Base-by-base conservation (phyloP, 2,329 filamentous ascomycete genomes). In the Colletotrichum sp. region DNA sequence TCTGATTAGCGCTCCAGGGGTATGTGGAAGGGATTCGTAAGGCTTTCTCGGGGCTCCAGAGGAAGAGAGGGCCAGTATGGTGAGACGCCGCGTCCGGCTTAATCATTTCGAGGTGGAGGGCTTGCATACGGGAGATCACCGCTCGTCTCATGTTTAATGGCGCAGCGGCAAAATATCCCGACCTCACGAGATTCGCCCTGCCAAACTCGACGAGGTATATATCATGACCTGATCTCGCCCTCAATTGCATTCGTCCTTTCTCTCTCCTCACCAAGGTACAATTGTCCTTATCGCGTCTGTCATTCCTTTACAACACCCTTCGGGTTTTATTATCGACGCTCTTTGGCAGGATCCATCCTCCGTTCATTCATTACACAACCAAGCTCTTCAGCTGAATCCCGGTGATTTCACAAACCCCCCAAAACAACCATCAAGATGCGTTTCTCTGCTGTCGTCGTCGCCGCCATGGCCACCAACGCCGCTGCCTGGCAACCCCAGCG, bases 41-140 rank as follows among this genome's bases (percentile, higher is more conserved):
- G 55, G 32, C 67, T 21, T 49, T 49, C 24, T 36, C 49, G 39
- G 39, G n/a, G 32, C 44, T 68, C 65, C 39, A 68, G 65, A 68
- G 30, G n/a, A 55, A 62, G 36, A 30, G 16, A 57, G 21, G 13
- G 49, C 39, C 55, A 44, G 18, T 21, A 57, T 68, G 57, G 39
- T 64, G 55, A 76, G 73, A 76, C 73, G 49, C 44, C 64, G 52
- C 71, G 16, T 49, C 44, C 39, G 28, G 15, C 36, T 68, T 60
- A 73, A 68, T 73, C 66, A 64, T 63, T 52, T 57, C 52, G 64
- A 39, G 66, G 70, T 73, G 73, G 70, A 76, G 68, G 73, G 59
- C 70, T 73, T 68, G 73, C 73, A 73, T 76, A 63, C 73, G 73
- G 73, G 73, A 73, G 70, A 76, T 76, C 73, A 76, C 36, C 73